Evolutionary conservation across 345 rosid species (phyloP), one percentile per base, ranked within the genome.

Genomic region (Citrus reticulata): DNA sequence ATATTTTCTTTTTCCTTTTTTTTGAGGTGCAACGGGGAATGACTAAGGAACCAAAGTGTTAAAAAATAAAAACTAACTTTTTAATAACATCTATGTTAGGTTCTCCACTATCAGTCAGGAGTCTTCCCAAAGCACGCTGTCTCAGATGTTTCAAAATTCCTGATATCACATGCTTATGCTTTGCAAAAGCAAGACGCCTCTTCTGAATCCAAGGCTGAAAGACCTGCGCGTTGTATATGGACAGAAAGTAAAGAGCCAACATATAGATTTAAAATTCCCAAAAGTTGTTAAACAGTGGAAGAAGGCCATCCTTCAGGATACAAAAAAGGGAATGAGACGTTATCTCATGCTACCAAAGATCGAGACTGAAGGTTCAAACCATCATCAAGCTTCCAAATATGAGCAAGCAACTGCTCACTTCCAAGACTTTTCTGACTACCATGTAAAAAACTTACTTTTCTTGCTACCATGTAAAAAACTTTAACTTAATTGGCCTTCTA

Each of bases 171-270:
- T 81, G 94, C 87, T 89, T 93, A 83, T 88, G 95, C 89, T 88
- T 90, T 20, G 83, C 92, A 66, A 83, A 96, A 83, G 92, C 95
- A 76, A 96, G 79, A 65, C 91, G 87, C 62, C 97, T 89, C 81
- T 83, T 84, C 83, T 93, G 99, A 65, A 96, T 89, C 97, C 93
- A 90, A 14, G 99, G 99, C 86, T 96, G 99, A 81, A 88, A 86
- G 64, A 89, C 84, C 92, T 89, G 83, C 42, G 68, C 11, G 20
- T 42, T 24, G 22, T 35, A 57, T 9, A 60, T 77, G 30, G 80
- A 75, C 82, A 73, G 39, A 83, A 22, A 29, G 63, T 78, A 74
- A 74, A 17, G 77, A 62, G 80, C 62, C 65, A 40, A 40, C 19
- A 70, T 51, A 10, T 1, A 67, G 51, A 67, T 49, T 2, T 24